Conservation (phyloP, 306 rosid species). For the Hippophae rhamnoides region DNA sequence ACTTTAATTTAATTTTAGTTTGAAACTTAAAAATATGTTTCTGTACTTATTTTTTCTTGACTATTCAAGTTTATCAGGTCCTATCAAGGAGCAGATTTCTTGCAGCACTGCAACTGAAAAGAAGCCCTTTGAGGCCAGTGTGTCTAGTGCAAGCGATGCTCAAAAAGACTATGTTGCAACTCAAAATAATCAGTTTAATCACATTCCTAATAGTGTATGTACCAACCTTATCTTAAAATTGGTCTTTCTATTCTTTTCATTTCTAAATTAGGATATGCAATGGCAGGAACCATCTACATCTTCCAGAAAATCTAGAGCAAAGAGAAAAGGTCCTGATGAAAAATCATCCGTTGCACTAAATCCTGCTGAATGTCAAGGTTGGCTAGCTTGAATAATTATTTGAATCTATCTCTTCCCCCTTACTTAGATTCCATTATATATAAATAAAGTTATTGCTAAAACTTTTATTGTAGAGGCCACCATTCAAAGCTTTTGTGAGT, state of each 20-base stretch:
- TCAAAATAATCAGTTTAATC: slow-evolving; percentile 35
- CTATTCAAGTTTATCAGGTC: slow-evolving; percentile 99
- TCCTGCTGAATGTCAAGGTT: slow-evolving; percentile 71
- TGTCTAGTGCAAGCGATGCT: slow-evolving; percentile 36
- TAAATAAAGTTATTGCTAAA: slow-evolving; percentile 15
- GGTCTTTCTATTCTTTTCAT: slow-evolving; percentile 17
- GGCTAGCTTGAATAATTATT: slow-evolving; percentile 9
- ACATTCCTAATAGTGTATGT: slow-evolving; percentile 47
- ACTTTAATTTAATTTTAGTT: slow-evolving; percentile 16
- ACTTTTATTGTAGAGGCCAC: slow-evolving; percentile 42
- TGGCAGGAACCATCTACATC: slow-evolving; percentile 61
- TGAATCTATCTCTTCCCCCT: slow-evolving; percentile 8
- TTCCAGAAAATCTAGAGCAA: slow-evolving; percentile 69
- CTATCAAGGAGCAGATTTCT: slow-evolving; percentile 70
- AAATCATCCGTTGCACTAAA: slow-evolving; percentile 35
- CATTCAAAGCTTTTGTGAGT: slow-evolving; percentile 50
- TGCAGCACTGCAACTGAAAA: slow-evolving; percentile 50
- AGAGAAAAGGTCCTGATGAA: slow-evolving; percentile 55
- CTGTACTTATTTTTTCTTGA: slow-evolving; percentile 84
- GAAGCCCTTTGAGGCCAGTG: slow-evolving; percentile 41
- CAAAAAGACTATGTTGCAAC: slow-evolving; percentile 42
- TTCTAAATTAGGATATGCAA: slow-evolving; percentile 29
- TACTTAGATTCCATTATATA: slow-evolving; percentile 1
- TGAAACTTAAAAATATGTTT: slow-evolving; percentile 26
- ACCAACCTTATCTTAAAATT: slow-evolving; percentile 15